phyloP scores from a whole-genome alignment of 148 eudicot genomes.

The Nyssa sinensis region DNA sequence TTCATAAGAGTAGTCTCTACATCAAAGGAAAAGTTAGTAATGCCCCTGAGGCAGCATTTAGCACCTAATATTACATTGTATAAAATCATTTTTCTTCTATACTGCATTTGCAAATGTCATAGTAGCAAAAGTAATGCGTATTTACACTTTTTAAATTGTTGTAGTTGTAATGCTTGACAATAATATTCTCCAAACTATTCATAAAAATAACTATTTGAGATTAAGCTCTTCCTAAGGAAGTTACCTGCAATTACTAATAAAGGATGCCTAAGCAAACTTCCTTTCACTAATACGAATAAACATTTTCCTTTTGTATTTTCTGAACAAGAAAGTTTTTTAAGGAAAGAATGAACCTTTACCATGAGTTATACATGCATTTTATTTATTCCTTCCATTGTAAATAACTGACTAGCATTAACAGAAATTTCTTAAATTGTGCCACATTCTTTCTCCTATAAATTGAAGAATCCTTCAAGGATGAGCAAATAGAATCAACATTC shows the following conservation, averaged over 20 bases:
- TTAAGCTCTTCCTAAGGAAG: too few species aligned
- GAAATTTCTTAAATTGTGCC: background rate
- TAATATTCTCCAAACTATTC: background rate
- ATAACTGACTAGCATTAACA: background rate
- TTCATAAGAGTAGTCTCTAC: conserved; percentile 67
- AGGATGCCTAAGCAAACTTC: background rate
- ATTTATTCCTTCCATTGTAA: background rate
- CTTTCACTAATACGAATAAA: background rate
- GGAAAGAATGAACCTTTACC: background rate
- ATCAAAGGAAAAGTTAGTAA: conserved; percentile 16
- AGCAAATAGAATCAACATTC: background rate
- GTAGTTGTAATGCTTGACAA: background rate
- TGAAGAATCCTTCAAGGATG: background rate
- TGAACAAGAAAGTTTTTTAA: background rate
- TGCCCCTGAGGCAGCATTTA: background rate
- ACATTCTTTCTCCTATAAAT: background rate
- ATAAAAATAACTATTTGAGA: background rate
- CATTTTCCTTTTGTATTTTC: background rate
- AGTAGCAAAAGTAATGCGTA: background rate
- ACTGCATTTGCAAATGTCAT: background rate
- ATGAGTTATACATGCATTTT: background rate
- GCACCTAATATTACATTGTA: background rate
- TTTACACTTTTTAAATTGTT: background rate
- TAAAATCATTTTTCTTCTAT: background rate
- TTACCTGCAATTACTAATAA: background rate